Conservation (phyloP, 2,329 filamentous ascomycete genomes). For the Davidsoniella neocaledoniae region DNA sequence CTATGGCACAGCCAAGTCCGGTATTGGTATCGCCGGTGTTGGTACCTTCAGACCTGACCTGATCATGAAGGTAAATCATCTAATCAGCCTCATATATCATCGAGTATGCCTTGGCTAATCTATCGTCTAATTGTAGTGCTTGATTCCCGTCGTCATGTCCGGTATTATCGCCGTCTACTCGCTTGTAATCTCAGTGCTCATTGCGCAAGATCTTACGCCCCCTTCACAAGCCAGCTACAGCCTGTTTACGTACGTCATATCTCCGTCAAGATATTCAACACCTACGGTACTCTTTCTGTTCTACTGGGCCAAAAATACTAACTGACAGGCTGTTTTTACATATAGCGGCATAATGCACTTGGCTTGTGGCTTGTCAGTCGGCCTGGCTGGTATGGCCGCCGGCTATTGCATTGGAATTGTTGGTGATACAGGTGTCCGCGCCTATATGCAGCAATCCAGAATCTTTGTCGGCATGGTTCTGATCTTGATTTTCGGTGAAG, state of each 20-base stretch:
- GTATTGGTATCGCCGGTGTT: slow-evolving; percentile 73
- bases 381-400: slow-evolving; percentile 79
- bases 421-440: slow-evolving; percentile 81
- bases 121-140: slow-evolving; percentile 34
- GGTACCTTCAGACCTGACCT: slow-evolving; percentile 72
- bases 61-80: slow-evolving; percentile 65
- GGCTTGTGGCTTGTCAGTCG: slow-evolving; percentile 76
- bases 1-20: slow-evolving; percentile 76
- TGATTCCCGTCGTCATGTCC: slow-evolving; percentile 91
- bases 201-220: slow-evolving; percentile 73
- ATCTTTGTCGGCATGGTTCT: slow-evolving; percentile 98
- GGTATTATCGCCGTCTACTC: slow-evolving; percentile 98
- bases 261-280: not conserved
- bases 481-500: slow-evolving; percentile 96
- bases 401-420: slow-evolving; percentile 95
- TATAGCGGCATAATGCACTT: slow-evolving; percentile 80
- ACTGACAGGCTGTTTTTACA: not conserved
- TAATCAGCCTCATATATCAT: not conserved
- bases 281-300: not conserved
- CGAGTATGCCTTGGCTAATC: not conserved
- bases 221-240: slow-evolving; percentile 52
- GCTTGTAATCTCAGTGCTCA: slow-evolving; percentile 90
- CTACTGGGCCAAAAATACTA: not conserved
- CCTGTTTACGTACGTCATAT: slow-evolving; percentile 54
- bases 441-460: slow-evolving; percentile 90